Evolutionary conservation across 73 alveolate species (phyloP), one percentile per base, ranked within the genome.

Genomic region (Paraurostyla sp.): DNA sequence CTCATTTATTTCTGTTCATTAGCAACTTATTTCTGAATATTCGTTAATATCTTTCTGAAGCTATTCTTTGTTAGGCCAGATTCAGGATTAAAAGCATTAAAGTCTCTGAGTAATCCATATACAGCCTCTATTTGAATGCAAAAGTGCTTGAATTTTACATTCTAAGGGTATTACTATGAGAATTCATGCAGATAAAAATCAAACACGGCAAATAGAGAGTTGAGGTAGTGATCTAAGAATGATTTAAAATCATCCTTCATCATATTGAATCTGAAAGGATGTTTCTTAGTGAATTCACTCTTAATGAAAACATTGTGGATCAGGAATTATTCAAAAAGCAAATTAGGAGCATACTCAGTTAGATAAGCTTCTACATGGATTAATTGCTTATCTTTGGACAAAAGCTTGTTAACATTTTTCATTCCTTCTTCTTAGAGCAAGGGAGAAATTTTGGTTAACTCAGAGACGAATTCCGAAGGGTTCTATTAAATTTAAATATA

Each of bases 21-120:
- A 38, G 54, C 58, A 6, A 32, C 32, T 27, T 78, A 49, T 36
- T 30, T 78, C 60, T 78, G 50, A 7, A 78, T 43, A 20, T 51
- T 52, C 0, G 23, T 16, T 20, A 78, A 43, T 29, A 78, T 78
- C 29, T 54, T 78, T 45, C 40, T 51, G 0, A 78, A 40, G 29
- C 68, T 78, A 11, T 25, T 32, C 29, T 78, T 78, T 16, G 49
- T 36, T 29, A 78, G 29, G 68, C 89, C 89, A 16, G 76, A n/a
- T 42, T 78, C 89, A 6, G 89, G 76, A 33, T 78, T 78, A 35
- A 78, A 78, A 0, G 89, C 89, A 78, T 78, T 54, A 35, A 78
- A 43, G 49, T 78, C 89, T 78, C 78, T 52, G 0, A 78, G 43
- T 78, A 78, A 35, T 0, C 62, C 46, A 36, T 51, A 49, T 6